Evolutionary conservation across 129 eudicot genomes (phyloP).

Genomic region (Flaveria robusta): DNA sequence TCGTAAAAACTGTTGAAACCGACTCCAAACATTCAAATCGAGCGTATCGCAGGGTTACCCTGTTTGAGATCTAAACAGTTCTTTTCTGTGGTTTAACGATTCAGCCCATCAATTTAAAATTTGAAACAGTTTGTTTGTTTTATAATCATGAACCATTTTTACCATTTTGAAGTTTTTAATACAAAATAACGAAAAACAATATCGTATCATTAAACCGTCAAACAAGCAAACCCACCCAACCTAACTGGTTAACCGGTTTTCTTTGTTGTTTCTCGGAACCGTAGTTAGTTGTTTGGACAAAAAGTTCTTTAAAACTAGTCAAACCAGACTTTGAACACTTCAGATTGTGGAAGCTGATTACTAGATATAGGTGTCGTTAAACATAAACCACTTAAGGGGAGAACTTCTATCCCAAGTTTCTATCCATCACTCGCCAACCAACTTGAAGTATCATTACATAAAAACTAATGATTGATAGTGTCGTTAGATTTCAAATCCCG

Average conservation of each 20-base stretch:
- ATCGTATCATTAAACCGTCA: too few relatives aligned
- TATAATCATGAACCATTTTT: background rate
- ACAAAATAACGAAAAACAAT: too few relatives aligned
- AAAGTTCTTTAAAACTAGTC: background rate
- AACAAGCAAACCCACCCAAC: too few relatives aligned
- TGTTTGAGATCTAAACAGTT: too few relatives aligned
- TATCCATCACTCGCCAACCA: background rate
- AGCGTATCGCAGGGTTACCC: too few relatives aligned
- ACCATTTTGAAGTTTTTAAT: too few relatives aligned
- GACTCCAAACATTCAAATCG: background rate
- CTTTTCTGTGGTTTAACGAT: too few relatives aligned
- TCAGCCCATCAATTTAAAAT: too few relatives aligned
- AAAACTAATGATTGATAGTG: background rate
- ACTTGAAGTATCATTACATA: constrained; percentile 8
- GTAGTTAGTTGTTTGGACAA: background rate
- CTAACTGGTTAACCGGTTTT: too few relatives aligned
- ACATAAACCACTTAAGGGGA: background rate
- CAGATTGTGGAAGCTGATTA: background rate
- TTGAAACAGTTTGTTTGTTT: too few relatives aligned
- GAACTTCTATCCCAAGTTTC: background rate
- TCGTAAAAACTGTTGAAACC: background rate
- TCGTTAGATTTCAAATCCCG: constrained; percentile 68
- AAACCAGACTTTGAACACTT: background rate
- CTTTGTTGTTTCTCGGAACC: too few relatives aligned
- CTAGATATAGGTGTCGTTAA: background rate